Base-by-base conservation (phyloP, 345 rosid species). In the Populus tremula region DNA sequence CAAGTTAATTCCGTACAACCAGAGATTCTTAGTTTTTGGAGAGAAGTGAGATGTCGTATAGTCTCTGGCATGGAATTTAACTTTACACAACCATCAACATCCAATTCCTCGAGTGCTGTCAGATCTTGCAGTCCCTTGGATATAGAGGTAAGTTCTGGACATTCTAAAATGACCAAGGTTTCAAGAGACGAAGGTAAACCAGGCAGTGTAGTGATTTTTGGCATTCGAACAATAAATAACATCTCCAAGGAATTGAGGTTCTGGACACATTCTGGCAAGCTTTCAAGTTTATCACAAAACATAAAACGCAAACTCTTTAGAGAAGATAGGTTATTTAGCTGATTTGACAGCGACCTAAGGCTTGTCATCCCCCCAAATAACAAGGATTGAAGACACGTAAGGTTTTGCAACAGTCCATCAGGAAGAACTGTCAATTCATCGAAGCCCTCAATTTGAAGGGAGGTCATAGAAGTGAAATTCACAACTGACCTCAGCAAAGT, bases 231-330 rank as follows among this genome's bases (percentile, higher is more conserved):
- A 62, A 62, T 62, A 14, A 0, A 0, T 4, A 73, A 21, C 1
- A 3, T 17, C 39, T 73, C 69, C 59, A 74, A 27, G 1, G 54
- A 27, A 39, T 25, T 38, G 29, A 65, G 69, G 9, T 65, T 65
- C 21, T 29, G 38, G 38, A 74, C 54, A 74, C 49, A 17, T 11
- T 79, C 77, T 21, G 82, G 69, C 69, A 79, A 59, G 65, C 35
- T 47, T 29, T 67, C 70, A 4, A 79, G 8, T 41, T 64, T 20
- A 27, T 56, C 0, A 20, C 71, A 73, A 0, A 0, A 0, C 0
- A 3, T 0, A 10, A 79, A 17, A 1, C 0, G 0, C 64, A 79
- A 68, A 1, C 0, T 0, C 20, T 20, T 73, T 0, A 79, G 69
- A 33, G 74, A 6, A 11, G 69, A 6, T 14, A 79, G 78, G 27